These are phyloP conservation scores for Coniferiporia sulphurascens DNA, from an alignment of 1,284 basidiomycete genomes.

Conservation along the genomic window DNA sequence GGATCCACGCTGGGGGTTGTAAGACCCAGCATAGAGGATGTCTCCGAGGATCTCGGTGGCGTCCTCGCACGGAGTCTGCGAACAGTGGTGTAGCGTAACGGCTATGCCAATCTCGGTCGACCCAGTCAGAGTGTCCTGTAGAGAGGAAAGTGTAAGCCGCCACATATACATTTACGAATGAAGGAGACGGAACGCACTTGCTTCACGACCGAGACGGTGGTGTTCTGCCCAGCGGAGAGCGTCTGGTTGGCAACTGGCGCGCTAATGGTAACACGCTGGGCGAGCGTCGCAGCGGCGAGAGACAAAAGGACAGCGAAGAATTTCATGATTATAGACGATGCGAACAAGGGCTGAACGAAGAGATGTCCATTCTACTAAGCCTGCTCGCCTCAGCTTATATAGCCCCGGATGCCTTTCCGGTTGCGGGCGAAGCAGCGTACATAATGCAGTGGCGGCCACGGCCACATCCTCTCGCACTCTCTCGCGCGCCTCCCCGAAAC, in stretches of 20 bases:
- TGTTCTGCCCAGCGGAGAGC: constrained; percentile 32
- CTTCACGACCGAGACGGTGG: constrained; percentile 40
- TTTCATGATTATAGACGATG: constrained; percentile 1
- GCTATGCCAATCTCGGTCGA: constrained; percentile 41
- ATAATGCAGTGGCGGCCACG: too few species aligned
- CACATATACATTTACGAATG: not conserved
- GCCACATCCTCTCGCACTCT: too few species aligned
- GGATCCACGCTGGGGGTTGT: constrained; percentile 32
- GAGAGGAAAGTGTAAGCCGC: not conserved
- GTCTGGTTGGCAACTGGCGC: constrained; percentile 31
- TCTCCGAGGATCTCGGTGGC: constrained; percentile 33
- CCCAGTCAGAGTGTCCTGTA: constrained; percentile 34
- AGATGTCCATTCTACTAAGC: too few species aligned
- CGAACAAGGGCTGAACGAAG: too few species aligned
- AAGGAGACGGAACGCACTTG: constrained; percentile 32
- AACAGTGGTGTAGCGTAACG: constrained; percentile 37
- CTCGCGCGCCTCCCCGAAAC: too few species aligned
- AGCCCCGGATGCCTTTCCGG: too few species aligned
- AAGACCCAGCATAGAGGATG: constrained; percentile 43
- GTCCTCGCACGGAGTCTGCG: constrained; percentile 27
- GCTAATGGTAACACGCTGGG: constrained; percentile 38
- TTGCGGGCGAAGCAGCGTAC: too few species aligned
- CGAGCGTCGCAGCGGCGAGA: constrained; percentile 25
- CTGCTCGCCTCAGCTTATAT: too few species aligned
- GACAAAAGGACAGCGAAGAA: constrained; percentile 5